Percentiles rank a stretch among this genome's conserved stretches.
Evolutionary conservation across 140 eudicot genomes (phyloP).

Genomic region (Erigeron philadelphicus): DNA sequence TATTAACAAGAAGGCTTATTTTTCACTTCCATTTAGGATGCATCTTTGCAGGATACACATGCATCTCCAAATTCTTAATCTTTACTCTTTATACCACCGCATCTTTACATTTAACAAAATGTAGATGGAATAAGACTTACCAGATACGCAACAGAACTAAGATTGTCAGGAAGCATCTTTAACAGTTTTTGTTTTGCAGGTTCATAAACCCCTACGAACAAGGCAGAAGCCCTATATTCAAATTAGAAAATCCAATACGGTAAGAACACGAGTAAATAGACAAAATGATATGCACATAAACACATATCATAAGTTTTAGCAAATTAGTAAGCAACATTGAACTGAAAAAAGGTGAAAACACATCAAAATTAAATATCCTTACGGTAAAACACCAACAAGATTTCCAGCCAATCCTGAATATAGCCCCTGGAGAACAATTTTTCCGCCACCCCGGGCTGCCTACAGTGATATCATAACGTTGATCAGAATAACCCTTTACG

Average conservation of each 20-base stretch:
- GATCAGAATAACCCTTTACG: not conserved
- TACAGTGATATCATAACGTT: constrained; percentile 30
- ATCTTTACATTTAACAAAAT: constrained; percentile 3
- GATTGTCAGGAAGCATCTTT: constrained; percentile 73
- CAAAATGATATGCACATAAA: not conserved
- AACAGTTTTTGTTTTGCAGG: constrained; percentile 86
- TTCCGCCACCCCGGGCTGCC: constrained; percentile 97
- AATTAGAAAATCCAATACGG: constrained; percentile 2
- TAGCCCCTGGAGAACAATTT: constrained; percentile 78
- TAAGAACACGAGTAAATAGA: not conserved
- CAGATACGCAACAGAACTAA: constrained; percentile 91
- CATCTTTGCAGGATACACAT: not conserved
- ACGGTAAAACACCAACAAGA: constrained; percentile 97
- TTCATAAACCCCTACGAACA: constrained; percentile 89
- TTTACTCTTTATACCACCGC: not conserved
- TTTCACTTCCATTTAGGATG: not conserved
- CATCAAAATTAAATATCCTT: constrained; percentile 27
- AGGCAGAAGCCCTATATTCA: constrained; percentile 78
- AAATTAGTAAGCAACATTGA: not conserved
- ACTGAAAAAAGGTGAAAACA: not conserved
- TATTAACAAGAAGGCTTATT: constrained; percentile 5
- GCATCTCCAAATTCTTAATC: constrained; percentile 9
- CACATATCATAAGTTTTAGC: not conserved
- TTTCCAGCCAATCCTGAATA: constrained; percentile 96
- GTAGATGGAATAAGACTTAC: constrained; percentile 36